These are phyloP conservation scores for Solanum pimpinellifolium DNA, from an alignment of 257 asterid species.

Conservation along the genomic window DNA sequence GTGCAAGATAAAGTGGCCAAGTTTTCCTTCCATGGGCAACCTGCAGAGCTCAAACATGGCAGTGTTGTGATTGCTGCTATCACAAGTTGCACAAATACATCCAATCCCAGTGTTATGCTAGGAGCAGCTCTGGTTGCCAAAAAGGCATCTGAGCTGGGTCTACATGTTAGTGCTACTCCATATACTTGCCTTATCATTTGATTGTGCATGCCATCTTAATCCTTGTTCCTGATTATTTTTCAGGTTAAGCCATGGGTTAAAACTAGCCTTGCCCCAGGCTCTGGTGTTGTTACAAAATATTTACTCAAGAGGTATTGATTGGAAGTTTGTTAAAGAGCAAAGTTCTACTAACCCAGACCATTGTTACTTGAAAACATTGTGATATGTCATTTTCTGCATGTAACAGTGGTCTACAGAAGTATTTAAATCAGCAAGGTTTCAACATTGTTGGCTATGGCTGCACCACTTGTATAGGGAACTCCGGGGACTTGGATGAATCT, in stretches of 20 bases:
- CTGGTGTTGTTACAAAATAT: slow-evolving; percentile 88
- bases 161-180: slow-evolving; percentile 38
- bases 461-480: slow-evolving; percentile 91
- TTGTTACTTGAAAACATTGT: not conserved
- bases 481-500: slow-evolving; percentile 86
- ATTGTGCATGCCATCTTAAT: slow-evolving; percentile 7
- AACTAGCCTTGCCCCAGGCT: slow-evolving; percentile 97
- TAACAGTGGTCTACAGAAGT: slow-evolving; percentile 67
- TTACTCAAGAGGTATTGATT: slow-evolving; percentile 57
- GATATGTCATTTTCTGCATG: slow-evolving; percentile 8
- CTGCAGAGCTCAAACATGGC: slow-evolving; percentile 92
- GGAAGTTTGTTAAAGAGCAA: not conserved
- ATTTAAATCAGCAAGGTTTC: slow-evolving; percentile 88
- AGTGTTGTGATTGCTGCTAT: slow-evolving; percentile 96
- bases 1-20: slow-evolving; percentile 66
- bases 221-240: not conserved
- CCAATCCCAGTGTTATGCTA: slow-evolving; percentile 96
- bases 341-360: not conserved
- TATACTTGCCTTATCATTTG: not conserved
- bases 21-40: slow-evolving; percentile 74
- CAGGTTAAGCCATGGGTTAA: slow-evolving; percentile 99
- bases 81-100: slow-evolving; percentile 95
- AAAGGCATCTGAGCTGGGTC: slow-evolving; percentile 80
- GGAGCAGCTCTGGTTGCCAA: slow-evolving; percentile 96
- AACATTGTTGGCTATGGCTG: slow-evolving; percentile 89